Base-by-base conservation (phyloP, 1,139 yeast genomes). In the Lodderomyces metapsilosis region DNA sequence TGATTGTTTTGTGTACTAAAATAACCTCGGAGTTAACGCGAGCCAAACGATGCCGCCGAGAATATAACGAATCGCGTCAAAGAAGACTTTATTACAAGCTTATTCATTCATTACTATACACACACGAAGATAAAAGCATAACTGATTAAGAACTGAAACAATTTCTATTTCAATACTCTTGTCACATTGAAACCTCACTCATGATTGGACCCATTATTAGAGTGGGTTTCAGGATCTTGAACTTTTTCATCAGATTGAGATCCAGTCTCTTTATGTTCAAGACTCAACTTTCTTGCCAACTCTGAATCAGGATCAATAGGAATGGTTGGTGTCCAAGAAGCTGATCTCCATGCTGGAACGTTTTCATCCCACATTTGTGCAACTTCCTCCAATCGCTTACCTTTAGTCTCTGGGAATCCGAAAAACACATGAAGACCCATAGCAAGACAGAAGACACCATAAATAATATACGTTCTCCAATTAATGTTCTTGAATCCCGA, bases 401-500 rank as follows among this genome's bases (percentile, higher is more conserved):
- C 82, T 55, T 68, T 77, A 27, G 87, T 81, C 59, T 77, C 80
- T 48, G 82, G 72, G 78, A 78, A 81, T 63, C 75, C 83, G 71
- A 84, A 77, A 70, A 64, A 83, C 43, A 82, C 83, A 52, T 78
- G 84, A 43, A 78, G 41, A 70, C 73, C 68, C 82, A 80, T 77
- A 43, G 61, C 67, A 18, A 60, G 58, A 59, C 83, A 77, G 57
- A 76, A 76, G 22, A 67, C 62, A 39, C 71, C 76, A 54, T 68
- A 72, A 38, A 76, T 61, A 43, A 66, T 61, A 49, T 74, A 74
- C 12, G 78, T 70, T 51, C 62, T 71, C 78, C 78, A 74, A 18
- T 68, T 61, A 40, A 74, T 71, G 50, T 66, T 69, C 40, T 61
- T 55, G 54, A 74, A 74, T 10, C 78, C 71, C 40, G 67, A 57